Percentiles rank a stretch among this genome's conserved stretches.
These are phyloP conservation scores for Cucurbita ficifolia DNA, from an alignment of 306 rosid species.

Conservation along the genomic window DNA sequence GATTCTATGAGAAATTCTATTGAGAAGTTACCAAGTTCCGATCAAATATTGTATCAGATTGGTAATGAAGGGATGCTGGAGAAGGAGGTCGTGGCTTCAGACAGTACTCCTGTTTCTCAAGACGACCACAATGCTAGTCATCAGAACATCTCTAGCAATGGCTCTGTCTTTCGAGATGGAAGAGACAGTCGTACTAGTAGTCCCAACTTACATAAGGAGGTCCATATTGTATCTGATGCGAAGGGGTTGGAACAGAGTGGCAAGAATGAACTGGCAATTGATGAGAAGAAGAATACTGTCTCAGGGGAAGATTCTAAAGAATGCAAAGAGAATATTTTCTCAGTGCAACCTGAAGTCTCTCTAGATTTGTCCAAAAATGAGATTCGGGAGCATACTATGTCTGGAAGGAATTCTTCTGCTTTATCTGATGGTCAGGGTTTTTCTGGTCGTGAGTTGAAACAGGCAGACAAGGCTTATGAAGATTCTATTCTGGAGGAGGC, in stretches of 20 bases:
- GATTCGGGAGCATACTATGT: slow-evolving; percentile 20
- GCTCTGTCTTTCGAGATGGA: slow-evolving; percentile 25
- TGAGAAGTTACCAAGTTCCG: slow-evolving; percentile 36
- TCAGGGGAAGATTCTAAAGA: slow-evolving; percentile 27
- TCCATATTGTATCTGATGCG: slow-evolving; percentile 21
- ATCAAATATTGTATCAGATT: slow-evolving; percentile 18
- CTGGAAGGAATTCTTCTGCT: slow-evolving; percentile 24
- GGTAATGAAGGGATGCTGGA: slow-evolving; percentile 34
- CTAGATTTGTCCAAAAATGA: slow-evolving; percentile 22
- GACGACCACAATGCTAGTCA: slow-evolving; percentile 26
- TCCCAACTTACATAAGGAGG: slow-evolving; percentile 28
- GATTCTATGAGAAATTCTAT: slow-evolving; percentile 33
- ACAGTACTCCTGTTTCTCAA: slow-evolving; percentile 20
- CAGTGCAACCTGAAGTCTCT: slow-evolving; percentile 20
- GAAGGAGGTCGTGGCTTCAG: slow-evolving; percentile 18
- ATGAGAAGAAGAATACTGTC: slow-evolving; percentile 25
- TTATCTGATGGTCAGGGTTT: slow-evolving; percentile 28
- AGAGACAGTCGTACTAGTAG: slow-evolving; percentile 18
- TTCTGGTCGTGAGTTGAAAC: slow-evolving; percentile 26
- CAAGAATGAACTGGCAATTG: slow-evolving; percentile 21
- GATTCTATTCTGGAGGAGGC: slow-evolving; percentile 94
- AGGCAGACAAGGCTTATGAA: slow-evolving; percentile 61
- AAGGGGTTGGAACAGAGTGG: slow-evolving; percentile 36
- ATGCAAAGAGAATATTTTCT: slow-evolving; percentile 19
- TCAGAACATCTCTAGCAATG: slow-evolving; percentile 26